Evolutionary conservation across 2,329 filamentous ascomycete genomes (phyloP).

Genomic region (Periglandula ipomoeae): DNA sequence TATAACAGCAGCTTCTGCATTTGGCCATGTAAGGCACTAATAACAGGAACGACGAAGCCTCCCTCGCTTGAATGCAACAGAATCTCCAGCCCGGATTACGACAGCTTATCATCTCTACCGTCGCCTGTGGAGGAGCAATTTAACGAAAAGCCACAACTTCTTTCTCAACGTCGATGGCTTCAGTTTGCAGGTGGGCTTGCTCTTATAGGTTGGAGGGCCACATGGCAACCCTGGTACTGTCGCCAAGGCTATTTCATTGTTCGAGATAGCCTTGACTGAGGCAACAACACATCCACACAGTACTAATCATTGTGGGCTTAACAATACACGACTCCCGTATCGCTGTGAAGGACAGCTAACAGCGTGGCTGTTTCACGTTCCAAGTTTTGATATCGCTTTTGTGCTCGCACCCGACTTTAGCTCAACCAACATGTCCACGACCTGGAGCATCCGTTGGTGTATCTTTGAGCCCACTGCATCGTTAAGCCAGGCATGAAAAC

Average conservation of each 20-base stretch:
- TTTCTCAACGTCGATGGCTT: background rate
- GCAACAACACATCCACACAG: background rate
- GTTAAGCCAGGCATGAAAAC: background rate
- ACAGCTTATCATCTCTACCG: background rate
- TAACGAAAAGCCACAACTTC: background rate
- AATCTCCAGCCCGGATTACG: background rate
- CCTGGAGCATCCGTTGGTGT: no score
- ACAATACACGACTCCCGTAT: no score
- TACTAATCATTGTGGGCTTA: no score
- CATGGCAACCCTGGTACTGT: slow-evolving; percentile 5
- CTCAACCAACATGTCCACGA: no score
- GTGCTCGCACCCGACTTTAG: no score
- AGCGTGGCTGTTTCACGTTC: no score
- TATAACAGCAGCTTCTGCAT: no score
- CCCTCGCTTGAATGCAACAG: background rate
- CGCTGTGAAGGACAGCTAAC: no score
- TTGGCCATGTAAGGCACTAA: no score
- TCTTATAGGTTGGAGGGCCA: background rate
- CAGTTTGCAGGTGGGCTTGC: background rate
- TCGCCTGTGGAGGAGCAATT: background rate
- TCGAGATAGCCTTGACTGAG: background rate
- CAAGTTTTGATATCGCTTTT: no score
- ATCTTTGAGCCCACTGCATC: no score
- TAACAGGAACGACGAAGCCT: background rate
- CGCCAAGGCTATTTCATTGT: background rate